These are phyloP conservation scores for Exophiala xenobiotica DNA, from an alignment of 2,329 filamentous ascomycete species.

Conservation along the genomic window DNA sequence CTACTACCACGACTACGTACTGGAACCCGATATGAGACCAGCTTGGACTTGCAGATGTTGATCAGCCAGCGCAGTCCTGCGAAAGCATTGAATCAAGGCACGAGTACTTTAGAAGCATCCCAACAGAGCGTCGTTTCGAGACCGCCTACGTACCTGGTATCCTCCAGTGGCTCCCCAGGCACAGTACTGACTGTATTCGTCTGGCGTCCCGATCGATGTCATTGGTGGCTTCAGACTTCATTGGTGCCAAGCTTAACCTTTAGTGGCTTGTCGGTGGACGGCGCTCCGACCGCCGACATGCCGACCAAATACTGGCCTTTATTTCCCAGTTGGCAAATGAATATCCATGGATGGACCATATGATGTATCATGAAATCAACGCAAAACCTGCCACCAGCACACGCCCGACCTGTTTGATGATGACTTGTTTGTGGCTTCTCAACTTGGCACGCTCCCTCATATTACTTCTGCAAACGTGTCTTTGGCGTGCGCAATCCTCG, in stretches of 20 bases:
- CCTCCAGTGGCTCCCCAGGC: background rate
- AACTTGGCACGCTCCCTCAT: background rate
- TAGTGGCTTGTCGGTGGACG: background rate
- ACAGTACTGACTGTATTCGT: background rate
- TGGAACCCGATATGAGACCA: too few relatives aligned
- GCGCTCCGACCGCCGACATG: background rate
- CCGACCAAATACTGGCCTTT: background rate
- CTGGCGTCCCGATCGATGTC: background rate
- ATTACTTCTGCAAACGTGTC: background rate
- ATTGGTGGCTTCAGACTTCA: background rate
- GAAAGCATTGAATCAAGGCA: too few relatives aligned
- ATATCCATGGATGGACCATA: too few relatives aligned
- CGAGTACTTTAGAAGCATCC: too few relatives aligned
- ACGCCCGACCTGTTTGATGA: background rate
- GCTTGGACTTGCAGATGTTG: too few relatives aligned
- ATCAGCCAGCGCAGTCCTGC: too few relatives aligned
- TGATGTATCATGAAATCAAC: too few relatives aligned
- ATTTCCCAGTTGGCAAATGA: constrained; percentile 1
- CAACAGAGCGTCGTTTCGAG: too few relatives aligned
- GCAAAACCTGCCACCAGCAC: too few relatives aligned
- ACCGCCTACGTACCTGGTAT: background rate
- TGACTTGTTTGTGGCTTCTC: background rate
- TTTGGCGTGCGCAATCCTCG: background rate
- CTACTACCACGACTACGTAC: too few relatives aligned
- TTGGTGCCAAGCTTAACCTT: background rate